Conservation (phyloP, 2,329 filamentous ascomycete species). For the Cladophialophora immunda region DNA sequence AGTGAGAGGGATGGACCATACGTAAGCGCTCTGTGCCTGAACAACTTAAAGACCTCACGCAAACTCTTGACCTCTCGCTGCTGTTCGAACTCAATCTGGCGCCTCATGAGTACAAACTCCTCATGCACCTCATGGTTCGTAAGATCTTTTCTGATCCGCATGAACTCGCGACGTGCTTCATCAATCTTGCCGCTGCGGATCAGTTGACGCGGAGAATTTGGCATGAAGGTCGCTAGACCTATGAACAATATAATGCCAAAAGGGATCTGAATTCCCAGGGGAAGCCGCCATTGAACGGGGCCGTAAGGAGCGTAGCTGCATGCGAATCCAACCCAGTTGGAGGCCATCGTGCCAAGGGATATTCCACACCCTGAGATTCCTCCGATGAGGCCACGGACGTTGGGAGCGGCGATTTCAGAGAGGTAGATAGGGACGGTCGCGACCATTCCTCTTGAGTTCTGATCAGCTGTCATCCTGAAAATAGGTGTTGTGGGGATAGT, state of each 20-base stretch:
- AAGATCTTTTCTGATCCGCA: constrained; percentile 77
- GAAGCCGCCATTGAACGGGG: constrained; percentile 78
- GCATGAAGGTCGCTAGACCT: constrained; percentile 79
- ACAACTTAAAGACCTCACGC: constrained; percentile 68
- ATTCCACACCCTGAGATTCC: constrained; percentile 85
- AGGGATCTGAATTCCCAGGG: constrained; percentile 79
- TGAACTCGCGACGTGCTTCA: constrained; percentile 68
- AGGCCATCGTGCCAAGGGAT: constrained; percentile 79
- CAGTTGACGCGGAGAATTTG: constrained; percentile 85
- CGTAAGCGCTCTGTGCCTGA: constrained; percentile 70
- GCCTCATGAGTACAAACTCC: constrained; percentile 84
- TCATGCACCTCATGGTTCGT: constrained; percentile 77
- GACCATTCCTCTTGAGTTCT: constrained; percentile 35
- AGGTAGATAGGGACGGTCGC: constrained; percentile 40
- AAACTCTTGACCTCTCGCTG: constrained; percentile 63
- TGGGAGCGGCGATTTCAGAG: constrained; percentile 57
- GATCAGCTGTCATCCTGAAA: neutral
- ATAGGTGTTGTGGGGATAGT: constrained; percentile 80
- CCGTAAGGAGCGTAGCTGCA: constrained; percentile 70
- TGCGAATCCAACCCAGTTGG: constrained; percentile 76
- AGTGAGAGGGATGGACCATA: constrained; percentile 6
- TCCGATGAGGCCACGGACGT: constrained; percentile 77
- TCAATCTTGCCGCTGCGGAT: constrained; percentile 79
- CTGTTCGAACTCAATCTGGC: constrained; percentile 87
- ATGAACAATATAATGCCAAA: constrained; percentile 78